Conservation (phyloP, 192 early-diverging fungal genomes). For the Backusella sp. region DNA sequence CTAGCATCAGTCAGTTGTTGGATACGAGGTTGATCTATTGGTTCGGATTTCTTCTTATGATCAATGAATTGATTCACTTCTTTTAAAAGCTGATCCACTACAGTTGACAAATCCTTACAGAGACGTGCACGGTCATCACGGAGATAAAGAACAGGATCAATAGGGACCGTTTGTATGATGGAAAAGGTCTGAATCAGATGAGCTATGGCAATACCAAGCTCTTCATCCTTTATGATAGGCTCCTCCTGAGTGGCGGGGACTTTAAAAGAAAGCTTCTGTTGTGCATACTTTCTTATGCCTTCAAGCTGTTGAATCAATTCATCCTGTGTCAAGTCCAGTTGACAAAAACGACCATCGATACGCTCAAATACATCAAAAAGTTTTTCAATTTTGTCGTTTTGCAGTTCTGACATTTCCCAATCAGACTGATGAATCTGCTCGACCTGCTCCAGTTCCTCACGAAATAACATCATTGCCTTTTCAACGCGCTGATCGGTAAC, state of each 20-base stretch:
- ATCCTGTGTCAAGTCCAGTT: slow-evolving; percentile 25
- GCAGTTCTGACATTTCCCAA: slow-evolving; percentile 25
- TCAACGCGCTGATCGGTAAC: slow-evolving; percentile 38
- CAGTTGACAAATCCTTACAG: slow-evolving; percentile 4
- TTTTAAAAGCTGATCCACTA: slow-evolving; percentile 1
- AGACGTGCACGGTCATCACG: slow-evolving; percentile 15
- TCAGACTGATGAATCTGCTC: slow-evolving; percentile 27
- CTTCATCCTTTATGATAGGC: background rate
- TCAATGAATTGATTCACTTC: background rate
- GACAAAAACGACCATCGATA: slow-evolving; percentile 25
- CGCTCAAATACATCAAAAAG: slow-evolving; percentile 31
- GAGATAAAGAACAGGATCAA: slow-evolving; percentile 1
- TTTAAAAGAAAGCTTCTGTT: background rate
- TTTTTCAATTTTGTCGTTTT: slow-evolving; percentile 29
- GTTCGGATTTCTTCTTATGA: background rate
- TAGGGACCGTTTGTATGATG: slow-evolving; percentile 6
- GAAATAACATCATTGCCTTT: slow-evolving; percentile 27
- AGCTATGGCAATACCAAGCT: background rate
- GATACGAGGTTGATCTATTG: background rate
- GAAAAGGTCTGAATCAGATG: background rate
- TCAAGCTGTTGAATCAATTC: slow-evolving; percentile 17
- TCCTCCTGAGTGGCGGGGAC: background rate
- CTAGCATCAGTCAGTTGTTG: background rate
- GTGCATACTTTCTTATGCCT: slow-evolving; percentile 3
- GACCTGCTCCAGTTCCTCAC: slow-evolving; percentile 25